phyloP scores from a whole-genome alignment of 768 basidiomycete genomes.

The Neoboletus brunneissimus region DNA sequence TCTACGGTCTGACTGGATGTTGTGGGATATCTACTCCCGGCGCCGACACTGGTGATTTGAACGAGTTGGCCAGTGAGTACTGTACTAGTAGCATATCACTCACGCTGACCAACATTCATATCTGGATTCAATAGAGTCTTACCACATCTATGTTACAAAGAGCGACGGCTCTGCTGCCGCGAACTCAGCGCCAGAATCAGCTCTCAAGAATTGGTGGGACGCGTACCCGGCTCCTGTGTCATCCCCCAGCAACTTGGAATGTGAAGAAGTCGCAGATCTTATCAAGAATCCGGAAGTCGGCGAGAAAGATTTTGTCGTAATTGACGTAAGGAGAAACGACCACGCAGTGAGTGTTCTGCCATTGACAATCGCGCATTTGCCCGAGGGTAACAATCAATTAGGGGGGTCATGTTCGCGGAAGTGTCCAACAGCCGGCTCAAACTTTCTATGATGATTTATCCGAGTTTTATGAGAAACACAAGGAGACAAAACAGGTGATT shows the following conservation, averaged over 20 bases:
- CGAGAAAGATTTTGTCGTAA: slow-evolving; percentile 37
- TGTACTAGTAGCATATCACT: background rate
- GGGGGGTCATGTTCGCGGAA: slow-evolving; percentile 55
- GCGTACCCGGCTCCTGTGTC: slow-evolving; percentile 45
- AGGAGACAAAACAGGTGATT: slow-evolving; percentile 41
- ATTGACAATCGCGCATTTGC: background rate
- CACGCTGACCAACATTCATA: background rate
- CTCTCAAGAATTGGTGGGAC: slow-evolving; percentile 51
- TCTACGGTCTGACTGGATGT: slow-evolving; percentile 28
- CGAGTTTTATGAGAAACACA: slow-evolving; percentile 40
- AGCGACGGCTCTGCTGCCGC: background rate
- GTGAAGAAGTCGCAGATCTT: slow-evolving; percentile 39
- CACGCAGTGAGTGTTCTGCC: slow-evolving; percentile 35
- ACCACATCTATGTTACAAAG: slow-evolving; percentile 47
- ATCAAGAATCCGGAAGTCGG: slow-evolving; percentile 13
- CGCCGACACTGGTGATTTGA: slow-evolving; percentile 34
- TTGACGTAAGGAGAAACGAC: slow-evolving; percentile 52
- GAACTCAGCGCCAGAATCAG: background rate
- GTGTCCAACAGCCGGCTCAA: slow-evolving; percentile 48
- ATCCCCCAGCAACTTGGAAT: slow-evolving; percentile 28
- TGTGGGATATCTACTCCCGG: slow-evolving; percentile 4
- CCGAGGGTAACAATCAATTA: slow-evolving; percentile 17
- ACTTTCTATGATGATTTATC: slow-evolving; percentile 47
- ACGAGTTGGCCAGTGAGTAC: slow-evolving; percentile 44
- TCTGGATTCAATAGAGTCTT: slow-evolving; percentile 37